These are phyloP conservation scores for Physcomitrellopsis africana DNA, from an alignment of 225 moss, liverwort and hornwort species.

Conservation along the genomic window DNA sequence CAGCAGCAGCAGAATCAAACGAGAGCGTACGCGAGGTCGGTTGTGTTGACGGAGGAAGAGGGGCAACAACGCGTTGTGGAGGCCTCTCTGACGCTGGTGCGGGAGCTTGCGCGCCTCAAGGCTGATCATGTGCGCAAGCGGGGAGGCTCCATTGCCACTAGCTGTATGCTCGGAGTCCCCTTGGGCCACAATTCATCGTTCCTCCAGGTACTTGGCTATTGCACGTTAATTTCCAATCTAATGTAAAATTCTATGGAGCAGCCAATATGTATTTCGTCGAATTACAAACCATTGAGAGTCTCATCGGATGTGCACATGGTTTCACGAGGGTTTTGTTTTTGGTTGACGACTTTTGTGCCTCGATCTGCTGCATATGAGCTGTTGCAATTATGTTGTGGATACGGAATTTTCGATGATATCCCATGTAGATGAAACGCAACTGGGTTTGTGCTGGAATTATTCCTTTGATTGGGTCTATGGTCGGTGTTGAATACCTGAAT, in stretches of 20 bases:
- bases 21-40: slow-evolving; percentile 44
- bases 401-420: background rate
- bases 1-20: slow-evolving; percentile 14
- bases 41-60: slow-evolving; percentile 51
- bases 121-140: slow-evolving; percentile 76
- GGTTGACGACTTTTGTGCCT: background rate
- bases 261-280: background rate
- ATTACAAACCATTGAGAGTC: too few relatives aligned
- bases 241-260: background rate
- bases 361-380: background rate
- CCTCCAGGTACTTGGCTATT: slow-evolving; percentile 57
- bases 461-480: background rate
- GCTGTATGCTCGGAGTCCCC: slow-evolving; percentile 93
- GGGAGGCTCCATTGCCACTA: slow-evolving; percentile 78
- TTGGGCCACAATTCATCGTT: slow-evolving; percentile 97
- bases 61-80: slow-evolving; percentile 89
- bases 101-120: slow-evolving; percentile 88
- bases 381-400: too few relatives aligned
- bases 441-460: background rate
- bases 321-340: slow-evolving; percentile 7
- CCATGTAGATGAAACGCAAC: background rate
- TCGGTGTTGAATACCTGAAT: background rate
- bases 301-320: background rate
- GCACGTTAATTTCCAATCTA: background rate
- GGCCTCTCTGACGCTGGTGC: slow-evolving; percentile 84